Percentiles rank a stretch among this genome's conserved stretches.
Conservation (phyloP, 441 rosid species). For the Lepidium campestre region DNA sequence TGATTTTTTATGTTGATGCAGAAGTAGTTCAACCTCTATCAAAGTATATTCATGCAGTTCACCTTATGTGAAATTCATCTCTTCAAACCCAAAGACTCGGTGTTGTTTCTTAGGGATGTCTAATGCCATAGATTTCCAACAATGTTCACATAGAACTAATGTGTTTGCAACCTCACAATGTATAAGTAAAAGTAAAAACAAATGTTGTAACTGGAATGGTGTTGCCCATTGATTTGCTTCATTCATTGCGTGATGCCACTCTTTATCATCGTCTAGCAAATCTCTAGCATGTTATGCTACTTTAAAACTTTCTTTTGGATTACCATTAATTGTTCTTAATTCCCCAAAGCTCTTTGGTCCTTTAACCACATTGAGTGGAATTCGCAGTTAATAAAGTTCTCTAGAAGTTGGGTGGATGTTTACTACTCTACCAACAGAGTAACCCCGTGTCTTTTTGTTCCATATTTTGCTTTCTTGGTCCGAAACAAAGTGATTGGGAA, state of each 20-base stretch:
- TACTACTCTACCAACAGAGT: not conserved
- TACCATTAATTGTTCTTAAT: not conserved
- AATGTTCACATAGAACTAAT: not conserved
- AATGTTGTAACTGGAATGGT: not conserved
- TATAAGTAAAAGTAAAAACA: not conserved
- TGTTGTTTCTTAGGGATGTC: not conserved
- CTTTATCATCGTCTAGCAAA: not conserved
- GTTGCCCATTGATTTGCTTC: not conserved
- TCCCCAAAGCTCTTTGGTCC: not conserved
- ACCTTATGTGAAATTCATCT: not conserved
- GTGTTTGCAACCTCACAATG: not conserved
- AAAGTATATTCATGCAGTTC: not conserved
- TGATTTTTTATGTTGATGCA: not conserved
- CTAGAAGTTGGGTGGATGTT: not conserved
- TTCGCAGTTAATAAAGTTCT: not conserved
- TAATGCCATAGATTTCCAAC: not conserved
- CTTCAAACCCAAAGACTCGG: not conserved
- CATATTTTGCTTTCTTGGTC: not conserved
- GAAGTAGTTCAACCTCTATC: not conserved
- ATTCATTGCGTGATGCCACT: not conserved
- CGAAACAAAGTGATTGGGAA: not conserved
- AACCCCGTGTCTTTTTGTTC: not conserved
- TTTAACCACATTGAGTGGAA: not conserved
- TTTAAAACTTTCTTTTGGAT: not conserved
- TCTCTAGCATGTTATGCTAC: not conserved